These are phyloP conservation scores for Acanthamoeba rhysodes DNA, from an alignment of 208 protist species.

Conservation along the genomic window DNA sequence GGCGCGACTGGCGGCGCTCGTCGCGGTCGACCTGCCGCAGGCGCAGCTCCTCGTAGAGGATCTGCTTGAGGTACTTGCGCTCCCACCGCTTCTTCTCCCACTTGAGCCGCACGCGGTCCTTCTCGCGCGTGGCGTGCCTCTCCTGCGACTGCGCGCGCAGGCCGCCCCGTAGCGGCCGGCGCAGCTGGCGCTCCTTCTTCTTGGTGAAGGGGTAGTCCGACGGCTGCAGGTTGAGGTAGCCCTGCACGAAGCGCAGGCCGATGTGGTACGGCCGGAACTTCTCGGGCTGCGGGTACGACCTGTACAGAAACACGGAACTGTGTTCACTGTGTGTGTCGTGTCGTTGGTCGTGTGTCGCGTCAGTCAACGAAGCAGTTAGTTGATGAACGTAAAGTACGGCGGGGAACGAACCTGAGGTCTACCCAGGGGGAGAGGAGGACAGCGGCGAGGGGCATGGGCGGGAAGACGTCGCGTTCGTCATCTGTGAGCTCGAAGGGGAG, in stretches of 20 bases:
- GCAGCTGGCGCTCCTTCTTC: slow-evolving; percentile 2
- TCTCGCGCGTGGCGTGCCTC: slow-evolving; percentile 3
- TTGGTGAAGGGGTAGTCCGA: slow-evolving; percentile 38
- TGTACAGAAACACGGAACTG: not conserved
- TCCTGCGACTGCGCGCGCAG: not conserved
- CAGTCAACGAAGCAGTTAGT: not conserved
- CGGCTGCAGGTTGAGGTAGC: slow-evolving; percentile 39
- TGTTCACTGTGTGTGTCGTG: no score
- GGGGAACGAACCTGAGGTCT: not conserved
- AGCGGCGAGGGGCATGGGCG: not conserved
- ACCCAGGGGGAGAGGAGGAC: slow-evolving; percentile 12
- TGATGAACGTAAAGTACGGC: not conserved
- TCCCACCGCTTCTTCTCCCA: slow-evolving; percentile 56
- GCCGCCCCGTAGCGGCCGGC: not conserved
- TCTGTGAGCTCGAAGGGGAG: not conserved
- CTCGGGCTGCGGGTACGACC: slow-evolving; percentile 12
- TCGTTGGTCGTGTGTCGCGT: no score
- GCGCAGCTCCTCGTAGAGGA: slow-evolving; percentile 34
- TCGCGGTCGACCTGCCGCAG: slow-evolving; percentile 41
- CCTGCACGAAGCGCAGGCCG: slow-evolving; percentile 23
- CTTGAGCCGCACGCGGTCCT: slow-evolving; percentile 3
- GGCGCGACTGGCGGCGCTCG: not conserved
- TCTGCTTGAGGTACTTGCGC: slow-evolving; percentile 34
- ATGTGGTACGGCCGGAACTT: slow-evolving; percentile 39
- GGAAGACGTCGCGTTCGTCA: slow-evolving; percentile 12